A percentile compares a stretch with the other conserved stretches of the same genome.
Conservation (phyloP, 2,329 filamentous ascomycete genomes). For the Colletotrichum sp. region DNA sequence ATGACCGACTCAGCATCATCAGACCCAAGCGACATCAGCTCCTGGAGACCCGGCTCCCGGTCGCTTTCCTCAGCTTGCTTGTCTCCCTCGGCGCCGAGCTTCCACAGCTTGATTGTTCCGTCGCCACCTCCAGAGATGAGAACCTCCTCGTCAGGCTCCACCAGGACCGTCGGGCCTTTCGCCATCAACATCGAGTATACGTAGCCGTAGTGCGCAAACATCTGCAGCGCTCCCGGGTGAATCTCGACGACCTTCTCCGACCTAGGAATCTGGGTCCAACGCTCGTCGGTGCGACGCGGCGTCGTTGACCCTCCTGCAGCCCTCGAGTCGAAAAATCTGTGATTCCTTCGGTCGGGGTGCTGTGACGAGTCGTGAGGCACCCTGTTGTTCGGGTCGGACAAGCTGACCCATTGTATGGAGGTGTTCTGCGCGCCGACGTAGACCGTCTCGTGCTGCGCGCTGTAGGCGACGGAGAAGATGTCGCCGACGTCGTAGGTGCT, state of each 20-base stretch:
- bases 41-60: conserved; percentile 65
- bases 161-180: conserved; percentile 68
- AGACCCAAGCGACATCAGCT: conserved; percentile 69
- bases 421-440: conserved; percentile 96
- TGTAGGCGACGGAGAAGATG: conserved; percentile 94
- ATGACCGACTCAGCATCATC: conserved; percentile 71
- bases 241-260: conserved; percentile 74
- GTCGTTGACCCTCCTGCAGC: conserved; percentile 83
- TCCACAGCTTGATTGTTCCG: conserved; percentile 95
- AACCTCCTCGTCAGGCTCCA: conserved; percentile 78
- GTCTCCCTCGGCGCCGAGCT: conserved; percentile 51
- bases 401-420: conserved; percentile 88
- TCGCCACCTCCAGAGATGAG: conserved; percentile 92
- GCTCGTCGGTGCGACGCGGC: conserved; percentile 70
- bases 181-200: conserved; percentile 95
- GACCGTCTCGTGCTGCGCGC: conserved; percentile 76
- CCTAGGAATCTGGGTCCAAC: conserved; percentile 58
- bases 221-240: conserved; percentile 76
- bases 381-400: conserved; percentile 67
- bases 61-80: conserved; percentile 49
- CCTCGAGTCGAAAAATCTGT: conserved; percentile 91
- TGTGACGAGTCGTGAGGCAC: conserved; percentile 67
- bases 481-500: conserved; percentile 94
- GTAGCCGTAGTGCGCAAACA: conserved; percentile 95
- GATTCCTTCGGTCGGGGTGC: conserved; percentile 78